Evolutionary conservation across 345 rosid genomes (phyloP), one percentile per base, ranked within the genome.

Genomic region (Zanthoxylum bungeanum): DNA sequence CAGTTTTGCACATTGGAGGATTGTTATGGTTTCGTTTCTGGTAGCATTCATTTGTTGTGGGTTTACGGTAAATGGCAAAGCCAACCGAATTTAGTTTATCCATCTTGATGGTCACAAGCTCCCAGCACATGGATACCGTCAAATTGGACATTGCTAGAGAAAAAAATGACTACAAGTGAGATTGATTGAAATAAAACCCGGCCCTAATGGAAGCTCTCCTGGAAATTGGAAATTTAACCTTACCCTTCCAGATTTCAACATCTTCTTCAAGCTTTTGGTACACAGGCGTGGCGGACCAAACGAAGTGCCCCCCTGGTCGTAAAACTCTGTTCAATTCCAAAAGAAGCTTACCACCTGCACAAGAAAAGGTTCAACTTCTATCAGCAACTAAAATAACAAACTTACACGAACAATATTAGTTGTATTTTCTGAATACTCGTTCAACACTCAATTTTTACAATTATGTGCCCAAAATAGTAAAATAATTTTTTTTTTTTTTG

Each of bases 251-350:
- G 64, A 92, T 95, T 77, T 80, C 77, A 7, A 81, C 83, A 79
- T 95, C 97, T 79, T 91, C 94, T 76, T 75, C 74, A 46, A 76
- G 81, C 75, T 77, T 92, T 66, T 85, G 96, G 77, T 95, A 95
- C 16, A 92, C 98, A 3, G 99, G 99, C 55, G 99, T 92, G 11
- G 98, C 97, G 34, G 99, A 92, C 98, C 99, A 95, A 12, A 89
- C 86, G 75, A 95, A 95, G 59, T 85, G 88, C 53, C 99, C 99
- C 31, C 98, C 98, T 0, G 98, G 96, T 21, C 98, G 68, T 40
- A 95, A 85, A 69, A 92, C 84, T 44, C 99, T 85, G 68, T 95
- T 92, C 73, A 95, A 79, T 80, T 95, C 99, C 37, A 92, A 75
- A 71, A 95, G 94, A 70, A 92, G 88, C 81, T 70, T 68, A 34